Conservation (phyloP, 192 early-diverging fungal genomes). For the Backusella mclennaniae region DNA sequence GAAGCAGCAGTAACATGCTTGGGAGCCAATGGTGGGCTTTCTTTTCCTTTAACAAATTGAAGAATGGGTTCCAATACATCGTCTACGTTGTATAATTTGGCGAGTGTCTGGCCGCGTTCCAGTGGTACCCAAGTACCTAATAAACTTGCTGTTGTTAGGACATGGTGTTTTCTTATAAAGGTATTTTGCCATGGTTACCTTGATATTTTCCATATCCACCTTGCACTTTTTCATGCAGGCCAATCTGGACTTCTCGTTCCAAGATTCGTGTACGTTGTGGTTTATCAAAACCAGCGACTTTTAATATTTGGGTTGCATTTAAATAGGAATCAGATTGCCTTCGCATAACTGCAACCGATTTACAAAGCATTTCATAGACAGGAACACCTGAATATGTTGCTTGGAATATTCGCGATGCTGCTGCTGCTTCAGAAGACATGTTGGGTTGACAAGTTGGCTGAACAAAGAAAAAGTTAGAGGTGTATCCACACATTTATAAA, state of each 20-base stretch:
- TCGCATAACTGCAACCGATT: conserved; percentile 72
- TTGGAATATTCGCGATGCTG: conserved; percentile 65
- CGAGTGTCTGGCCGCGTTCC: conserved; percentile 73
- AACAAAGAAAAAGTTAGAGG: not conserved
- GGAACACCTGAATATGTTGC: conserved; percentile 93
- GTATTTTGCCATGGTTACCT: conserved; percentile 56
- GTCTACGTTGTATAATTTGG: conserved; percentile 75
- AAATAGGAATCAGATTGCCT: conserved; percentile 83
- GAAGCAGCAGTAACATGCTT: conserved; percentile 51
- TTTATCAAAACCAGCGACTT: conserved; percentile 94
- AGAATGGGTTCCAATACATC: conserved; percentile 73
- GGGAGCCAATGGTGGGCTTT: conserved; percentile 54
- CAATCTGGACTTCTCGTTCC: conserved; percentile 84
- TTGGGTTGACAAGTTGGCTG: not conserved
- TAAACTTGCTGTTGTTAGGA: not conserved
- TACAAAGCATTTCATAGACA: conserved; percentile 92
- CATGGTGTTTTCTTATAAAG: too few species aligned
- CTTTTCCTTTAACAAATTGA: conserved; percentile 67
- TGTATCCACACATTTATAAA: not conserved
- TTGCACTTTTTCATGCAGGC: conserved; percentile 92
- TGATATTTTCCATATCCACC: conserved; percentile 98
- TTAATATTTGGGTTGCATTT: conserved; percentile 97
- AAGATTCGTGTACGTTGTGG: conserved; percentile 86
- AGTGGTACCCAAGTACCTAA: conserved; percentile 80
- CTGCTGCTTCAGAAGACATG: not conserved